Evolutionary conservation across 768 basidiomycete genomes (phyloP).

Genomic region (Psilocybe cyanescens): DNA sequence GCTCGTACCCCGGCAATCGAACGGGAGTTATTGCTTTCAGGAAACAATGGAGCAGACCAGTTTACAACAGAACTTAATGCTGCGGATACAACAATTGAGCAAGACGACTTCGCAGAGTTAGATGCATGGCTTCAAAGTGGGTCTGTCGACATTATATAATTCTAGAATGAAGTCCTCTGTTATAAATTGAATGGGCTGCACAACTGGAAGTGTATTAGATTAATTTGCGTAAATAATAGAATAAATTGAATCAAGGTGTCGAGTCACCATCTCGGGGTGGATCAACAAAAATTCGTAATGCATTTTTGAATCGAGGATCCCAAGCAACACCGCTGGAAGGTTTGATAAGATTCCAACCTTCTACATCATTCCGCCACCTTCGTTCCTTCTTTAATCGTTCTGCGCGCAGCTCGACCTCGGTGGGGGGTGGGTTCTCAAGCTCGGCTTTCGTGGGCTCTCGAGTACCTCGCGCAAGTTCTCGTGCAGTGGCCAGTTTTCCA

Average conservation of each 20-base stretch:
- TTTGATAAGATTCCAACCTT: constrained; percentile 79
- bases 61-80: not conserved
- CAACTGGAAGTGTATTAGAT: constrained; percentile 6
- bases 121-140: constrained; percentile 73
- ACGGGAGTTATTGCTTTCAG: not conserved
- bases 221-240: constrained; percentile 11
- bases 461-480: constrained; percentile 72
- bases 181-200: constrained; percentile 9
- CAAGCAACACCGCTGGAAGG: constrained; percentile 68
- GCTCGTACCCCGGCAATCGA: not conserved
- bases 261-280: constrained; percentile 31
- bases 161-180: not conserved
- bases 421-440: constrained; percentile 73
- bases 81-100: not conserved
- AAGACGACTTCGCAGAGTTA: constrained; percentile 66
- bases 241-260: not conserved
- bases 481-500: constrained; percentile 67
- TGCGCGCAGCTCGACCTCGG: constrained; percentile 86
- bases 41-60: too few species aligned
- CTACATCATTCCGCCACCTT: constrained; percentile 79
- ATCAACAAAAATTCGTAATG: constrained; percentile 63
- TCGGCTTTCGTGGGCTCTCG: constrained; percentile 91
- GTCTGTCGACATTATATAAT: constrained; percentile 54
- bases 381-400: constrained; percentile 90
- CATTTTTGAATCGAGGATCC: constrained; percentile 72